A percentile compares a stretch with the other conserved stretches of the same genome.
phyloP scores from a whole-genome alignment of 1,284 basidiomycete genomes.

The Pseudozyma sp. region DNA sequence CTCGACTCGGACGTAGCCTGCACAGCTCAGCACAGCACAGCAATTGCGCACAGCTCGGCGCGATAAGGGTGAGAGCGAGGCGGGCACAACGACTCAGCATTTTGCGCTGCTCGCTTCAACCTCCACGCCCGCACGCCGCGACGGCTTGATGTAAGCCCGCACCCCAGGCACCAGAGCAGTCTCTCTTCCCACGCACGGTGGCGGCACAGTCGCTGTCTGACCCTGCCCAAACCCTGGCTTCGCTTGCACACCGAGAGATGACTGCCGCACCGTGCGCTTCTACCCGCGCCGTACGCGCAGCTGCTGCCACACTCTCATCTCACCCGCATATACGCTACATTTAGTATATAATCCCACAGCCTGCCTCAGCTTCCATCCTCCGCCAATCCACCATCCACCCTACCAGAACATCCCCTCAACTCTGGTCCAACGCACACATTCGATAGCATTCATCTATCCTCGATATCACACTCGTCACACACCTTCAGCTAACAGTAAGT shows the following conservation, averaged over 20 bases:
- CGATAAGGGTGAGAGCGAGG: slow-evolving; percentile 16
- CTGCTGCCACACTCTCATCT: slow-evolving; percentile 13
- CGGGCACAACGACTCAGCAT: slow-evolving; percentile 21
- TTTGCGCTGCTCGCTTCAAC: slow-evolving; percentile 6
- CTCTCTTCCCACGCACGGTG: not conserved
- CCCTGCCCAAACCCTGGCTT: slow-evolving; percentile 9
- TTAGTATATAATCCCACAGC: slow-evolving; percentile 29
- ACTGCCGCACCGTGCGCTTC: slow-evolving; percentile 20
- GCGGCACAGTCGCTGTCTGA: slow-evolving; percentile 4
- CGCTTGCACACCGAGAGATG: not conserved
- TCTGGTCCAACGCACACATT: slow-evolving; percentile 6
- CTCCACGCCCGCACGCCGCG: slow-evolving; percentile 1
- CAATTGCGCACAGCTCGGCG: not conserved
- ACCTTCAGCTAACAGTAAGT: slow-evolving; percentile 29
- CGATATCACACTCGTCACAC: not conserved
- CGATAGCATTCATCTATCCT: not conserved
- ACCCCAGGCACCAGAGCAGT: slow-evolving; percentile 15
- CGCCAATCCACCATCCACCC: slow-evolving; percentile 5
- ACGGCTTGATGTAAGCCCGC: slow-evolving; percentile 1
- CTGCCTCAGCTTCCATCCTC: slow-evolving; percentile 7
- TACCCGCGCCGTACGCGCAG: not conserved
- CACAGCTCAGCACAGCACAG: slow-evolving; percentile 2
- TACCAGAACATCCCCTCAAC: slow-evolving; percentile 11
- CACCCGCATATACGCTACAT: slow-evolving; percentile 1
- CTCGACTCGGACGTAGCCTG: not conserved